phyloP scores from a whole-genome alignment of 768 basidiomycete genomes.

The Mycena sanguinolenta region DNA sequence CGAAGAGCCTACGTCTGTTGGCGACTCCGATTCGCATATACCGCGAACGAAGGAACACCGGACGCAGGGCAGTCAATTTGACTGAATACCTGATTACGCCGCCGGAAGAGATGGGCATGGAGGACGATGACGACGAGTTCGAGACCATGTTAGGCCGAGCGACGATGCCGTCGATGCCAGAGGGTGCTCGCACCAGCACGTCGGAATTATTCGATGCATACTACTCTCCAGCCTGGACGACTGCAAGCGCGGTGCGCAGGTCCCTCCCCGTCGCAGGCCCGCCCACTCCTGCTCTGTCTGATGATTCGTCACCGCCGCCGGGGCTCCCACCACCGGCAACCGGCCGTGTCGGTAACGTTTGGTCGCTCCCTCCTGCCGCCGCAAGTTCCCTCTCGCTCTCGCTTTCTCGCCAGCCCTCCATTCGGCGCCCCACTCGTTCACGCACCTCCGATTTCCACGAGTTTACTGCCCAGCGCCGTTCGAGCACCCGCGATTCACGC shows the following conservation, averaged over 20 bases:
- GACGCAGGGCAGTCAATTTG: slow-evolving; percentile 57
- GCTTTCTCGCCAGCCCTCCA: slow-evolving; percentile 66
- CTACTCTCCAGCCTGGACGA: slow-evolving; percentile 39
- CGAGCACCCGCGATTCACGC: slow-evolving; percentile 55
- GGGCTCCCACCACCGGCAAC: slow-evolving; percentile 40
- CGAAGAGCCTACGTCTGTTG: slow-evolving; percentile 70
- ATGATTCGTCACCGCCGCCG: slow-evolving; percentile 40
- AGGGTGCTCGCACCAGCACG: slow-evolving; percentile 67
- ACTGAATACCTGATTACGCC: slow-evolving; percentile 67
- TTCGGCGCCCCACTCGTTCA: slow-evolving; percentile 69
- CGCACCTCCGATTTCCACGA: slow-evolving; percentile 80
- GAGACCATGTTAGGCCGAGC: slow-evolving; percentile 58
- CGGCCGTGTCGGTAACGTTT: slow-evolving; percentile 23
- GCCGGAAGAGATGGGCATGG: slow-evolving; percentile 69
- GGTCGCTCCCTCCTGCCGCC: slow-evolving; percentile 42
- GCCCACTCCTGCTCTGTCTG: slow-evolving; percentile 45
- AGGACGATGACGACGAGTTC: slow-evolving; percentile 78
- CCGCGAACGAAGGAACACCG: slow-evolving; percentile 56
- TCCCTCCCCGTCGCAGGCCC: slow-evolving; percentile 36
- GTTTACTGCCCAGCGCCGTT: slow-evolving; percentile 76
- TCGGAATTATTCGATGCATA: slow-evolving; percentile 78
- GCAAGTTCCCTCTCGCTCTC: slow-evolving; percentile 34
- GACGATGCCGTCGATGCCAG: slow-evolving; percentile 50
- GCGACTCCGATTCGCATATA: slow-evolving; percentile 68
- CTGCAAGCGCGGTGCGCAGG: slow-evolving; percentile 25